Percentiles rank a stretch among this genome's conserved stretches.
These are phyloP conservation scores for Termitomyces sp. DNA, from an alignment of 768 basidiomycete species.

Conservation along the genomic window DNA sequence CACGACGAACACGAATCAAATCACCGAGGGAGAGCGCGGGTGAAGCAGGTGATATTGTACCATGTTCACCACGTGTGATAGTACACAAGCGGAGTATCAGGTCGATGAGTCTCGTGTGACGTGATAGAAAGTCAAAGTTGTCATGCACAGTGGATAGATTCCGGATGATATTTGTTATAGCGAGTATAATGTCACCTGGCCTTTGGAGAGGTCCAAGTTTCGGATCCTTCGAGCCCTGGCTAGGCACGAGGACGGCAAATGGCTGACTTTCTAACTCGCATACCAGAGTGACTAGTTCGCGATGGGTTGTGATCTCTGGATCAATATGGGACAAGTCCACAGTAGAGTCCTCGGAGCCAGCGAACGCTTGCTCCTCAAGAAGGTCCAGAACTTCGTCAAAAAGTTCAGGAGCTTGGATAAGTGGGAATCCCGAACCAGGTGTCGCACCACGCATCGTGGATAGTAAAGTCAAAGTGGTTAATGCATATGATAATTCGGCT, in stretches of 20 bases:
- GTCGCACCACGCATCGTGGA: slow-evolving; percentile 69
- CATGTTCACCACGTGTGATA: slow-evolving; percentile 30
- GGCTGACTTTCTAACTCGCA: slow-evolving; percentile 52
- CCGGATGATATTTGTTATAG: slow-evolving; percentile 74
- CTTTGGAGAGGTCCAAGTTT: slow-evolving; percentile 56
- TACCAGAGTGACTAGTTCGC: slow-evolving; percentile 53
- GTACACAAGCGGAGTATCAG: slow-evolving; percentile 65
- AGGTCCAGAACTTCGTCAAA: slow-evolving; percentile 85
- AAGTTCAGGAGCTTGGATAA: slow-evolving; percentile 71
- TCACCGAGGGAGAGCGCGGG: slow-evolving; percentile 65
- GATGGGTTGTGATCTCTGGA: slow-evolving; percentile 51
- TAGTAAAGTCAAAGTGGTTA: slow-evolving; percentile 81
- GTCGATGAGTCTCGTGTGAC: slow-evolving; percentile 57
- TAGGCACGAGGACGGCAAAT: slow-evolving; percentile 49
- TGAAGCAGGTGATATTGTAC: slow-evolving; percentile 38
- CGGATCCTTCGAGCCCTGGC: slow-evolving; percentile 46
- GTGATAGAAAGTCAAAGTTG: slow-evolving; percentile 62
- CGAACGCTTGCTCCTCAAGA: slow-evolving; percentile 76
- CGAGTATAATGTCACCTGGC: slow-evolving; percentile 60
- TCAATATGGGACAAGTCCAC: slow-evolving; percentile 22
- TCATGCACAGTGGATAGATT: slow-evolving; percentile 77
- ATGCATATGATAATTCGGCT: slow-evolving; percentile 81
- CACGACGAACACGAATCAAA: slow-evolving; percentile 67
- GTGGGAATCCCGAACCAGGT: slow-evolving; percentile 65
- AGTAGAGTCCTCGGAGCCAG: slow-evolving; percentile 32